Base-by-base conservation (phyloP, 2,329 filamentous ascomycete genomes). In the Pseudogymnoascus sp. region DNA sequence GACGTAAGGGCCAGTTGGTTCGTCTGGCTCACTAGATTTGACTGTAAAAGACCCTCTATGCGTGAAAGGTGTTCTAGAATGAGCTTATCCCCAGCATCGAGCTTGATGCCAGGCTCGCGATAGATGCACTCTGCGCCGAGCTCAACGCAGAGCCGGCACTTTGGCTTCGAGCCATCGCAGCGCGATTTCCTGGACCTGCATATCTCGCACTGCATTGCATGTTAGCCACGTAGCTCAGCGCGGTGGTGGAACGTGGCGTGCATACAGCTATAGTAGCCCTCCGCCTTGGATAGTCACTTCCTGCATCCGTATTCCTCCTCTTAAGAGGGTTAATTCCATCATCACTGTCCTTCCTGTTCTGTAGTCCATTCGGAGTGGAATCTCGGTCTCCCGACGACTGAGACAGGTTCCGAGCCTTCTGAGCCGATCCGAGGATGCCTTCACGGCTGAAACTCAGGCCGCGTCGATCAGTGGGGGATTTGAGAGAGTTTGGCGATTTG, bases 41-140 rank as follows among this genome's bases (percentile, higher is more conserved):
- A 86, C 72, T 93, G 89, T n/a, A 95, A 80, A 50, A 95, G 78
- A 60, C 82, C 88, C 74, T 95, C 90, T 70, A 95, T 93, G 61
- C 89, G 86, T 69, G 83, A 85, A 37, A 95, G 79, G 63, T 89
- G 87, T 72, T 93, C 90, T 38, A 95, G 78, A 65, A 95, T 95
- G 63, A 95, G 80, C 77, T 93, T 93, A 78, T 93, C 90, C 67
- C 90, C 90, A 37, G 90, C 89, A 73, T 95, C 90, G 8, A 95
- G 83, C 76, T 95, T 95, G 78, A 93, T 90, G 2, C 90, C 90
- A 6, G 90, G 90, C 73, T 95, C 90, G 66, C 90, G 84, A 74
- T 95, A 95, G 67, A 93, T 83, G 75, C 90, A 95, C 66, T 93
- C 89, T 50, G 89, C 90, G 62, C 90, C 89, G 41, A 93, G 79